Percentiles rank a stretch among this genome's conserved stretches.
Conservation (phyloP, 129 eudicot species). For the Saposhnikovia divaricata region DNA sequence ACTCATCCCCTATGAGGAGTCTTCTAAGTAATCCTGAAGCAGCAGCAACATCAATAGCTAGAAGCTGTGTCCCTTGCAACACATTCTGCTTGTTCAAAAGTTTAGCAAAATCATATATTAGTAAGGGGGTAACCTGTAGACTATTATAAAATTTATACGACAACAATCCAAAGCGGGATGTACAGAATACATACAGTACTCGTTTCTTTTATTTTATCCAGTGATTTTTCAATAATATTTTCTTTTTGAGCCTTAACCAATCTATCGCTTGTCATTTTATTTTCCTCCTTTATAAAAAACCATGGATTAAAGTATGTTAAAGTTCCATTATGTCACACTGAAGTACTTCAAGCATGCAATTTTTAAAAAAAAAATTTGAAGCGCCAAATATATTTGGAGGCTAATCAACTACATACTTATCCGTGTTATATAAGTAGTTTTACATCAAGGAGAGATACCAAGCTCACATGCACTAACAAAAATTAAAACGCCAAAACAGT, state of each 20-base stretch:
- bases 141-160: not conserved
- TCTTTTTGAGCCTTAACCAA: conserved; percentile 52
- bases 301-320: conserved; percentile 2
- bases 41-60: conserved; percentile 89
- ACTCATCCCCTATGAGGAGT: conserved; percentile 65
- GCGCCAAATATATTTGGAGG: not conserved
- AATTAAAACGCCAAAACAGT: not conserved
- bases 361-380: not conserved
- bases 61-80: conserved; percentile 94
- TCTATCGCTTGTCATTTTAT: conserved; percentile 20
- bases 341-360: conserved; percentile 4
- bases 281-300: conserved; percentile 51
- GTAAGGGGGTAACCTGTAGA: not conserved
- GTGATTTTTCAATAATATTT: conserved; percentile 53
- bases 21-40: conserved; percentile 76
- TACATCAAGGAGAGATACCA: not conserved
- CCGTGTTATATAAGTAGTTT: not conserved
- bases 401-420: not conserved
- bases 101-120: conserved; percentile 1
- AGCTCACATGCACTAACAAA: not conserved
- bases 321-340: conserved; percentile 8
- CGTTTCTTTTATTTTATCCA: conserved; percentile 64
- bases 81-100: conserved; percentile 54
- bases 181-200: conserved; percentile 65
- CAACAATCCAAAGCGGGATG: not conserved